Evolutionary conservation across 1,284 basidiomycete genomes (phyloP).

Genomic region (Phenoliferia sp.): DNA sequence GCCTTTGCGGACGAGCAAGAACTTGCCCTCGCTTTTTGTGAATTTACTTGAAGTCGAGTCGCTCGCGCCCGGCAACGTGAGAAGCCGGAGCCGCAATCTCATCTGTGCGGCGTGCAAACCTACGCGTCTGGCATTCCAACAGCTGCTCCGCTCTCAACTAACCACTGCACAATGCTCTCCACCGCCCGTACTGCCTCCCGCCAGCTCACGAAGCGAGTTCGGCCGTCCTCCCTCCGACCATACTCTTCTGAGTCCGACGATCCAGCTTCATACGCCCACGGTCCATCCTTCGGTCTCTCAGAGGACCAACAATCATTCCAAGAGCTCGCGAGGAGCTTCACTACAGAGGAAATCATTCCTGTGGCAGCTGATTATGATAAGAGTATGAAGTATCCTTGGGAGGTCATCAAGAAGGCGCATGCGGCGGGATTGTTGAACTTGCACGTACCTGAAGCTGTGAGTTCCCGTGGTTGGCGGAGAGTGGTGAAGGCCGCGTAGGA

Average conservation of each 20-base stretch:
- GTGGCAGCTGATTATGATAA: constrained; percentile 49
- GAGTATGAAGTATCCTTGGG: constrained; percentile 51
- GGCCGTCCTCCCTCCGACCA: background rate
- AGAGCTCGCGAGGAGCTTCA: constrained; percentile 50
- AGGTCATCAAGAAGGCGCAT: constrained; percentile 52
- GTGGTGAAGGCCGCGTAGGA: background rate
- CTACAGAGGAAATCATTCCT: constrained; percentile 50
- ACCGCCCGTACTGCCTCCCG: background rate
- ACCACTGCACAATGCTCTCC: background rate
- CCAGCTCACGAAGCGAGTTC: background rate
- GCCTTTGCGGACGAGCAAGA: too few relatives aligned
- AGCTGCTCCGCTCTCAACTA: background rate
- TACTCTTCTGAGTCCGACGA: background rate
- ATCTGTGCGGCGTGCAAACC: background rate
- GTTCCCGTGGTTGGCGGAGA: too few relatives aligned
- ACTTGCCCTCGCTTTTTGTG: too few relatives aligned
- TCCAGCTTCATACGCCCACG: background rate
- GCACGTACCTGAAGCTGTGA: constrained; percentile 47
- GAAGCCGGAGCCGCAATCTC: too few relatives aligned
- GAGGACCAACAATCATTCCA: constrained; percentile 28
- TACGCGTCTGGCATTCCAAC: background rate
- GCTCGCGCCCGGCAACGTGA: too few relatives aligned
- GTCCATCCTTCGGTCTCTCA: constrained; percentile 9
- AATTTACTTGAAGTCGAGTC: too few relatives aligned
- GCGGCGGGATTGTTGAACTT: constrained; percentile 48